Evolutionary conservation across 495 filamentous ascomycete species (phyloP).

Genomic region (Neurospora sp.): DNA sequence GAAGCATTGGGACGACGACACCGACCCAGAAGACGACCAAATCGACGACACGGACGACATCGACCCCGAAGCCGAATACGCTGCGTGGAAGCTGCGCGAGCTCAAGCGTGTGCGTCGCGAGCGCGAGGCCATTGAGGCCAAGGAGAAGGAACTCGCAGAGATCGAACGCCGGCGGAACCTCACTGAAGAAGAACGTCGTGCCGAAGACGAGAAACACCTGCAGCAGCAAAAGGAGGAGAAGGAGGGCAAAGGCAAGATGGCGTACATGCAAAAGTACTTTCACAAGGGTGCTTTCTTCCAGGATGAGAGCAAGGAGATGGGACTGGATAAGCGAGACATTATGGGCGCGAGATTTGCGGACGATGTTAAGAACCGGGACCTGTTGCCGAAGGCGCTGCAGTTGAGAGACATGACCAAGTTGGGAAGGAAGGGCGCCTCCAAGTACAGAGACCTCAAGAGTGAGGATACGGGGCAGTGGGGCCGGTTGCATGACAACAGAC

Average conservation of each 20-base stretch:
- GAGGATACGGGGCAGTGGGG: conserved; percentile 93
- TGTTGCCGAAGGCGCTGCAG: conserved; percentile 88
- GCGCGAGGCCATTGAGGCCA: conserved; percentile 69
- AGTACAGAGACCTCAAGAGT: conserved; percentile 74
- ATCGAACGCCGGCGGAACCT: conserved; percentile 81
- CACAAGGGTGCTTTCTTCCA: conserved; percentile 96
- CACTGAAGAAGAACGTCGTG: conserved; percentile 74
- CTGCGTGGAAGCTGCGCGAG: conserved; percentile 91
- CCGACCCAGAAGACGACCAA: conserved; percentile 59
- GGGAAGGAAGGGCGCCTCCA: conserved; percentile 84
- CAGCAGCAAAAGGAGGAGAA: conserved; percentile 78
- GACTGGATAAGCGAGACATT: conserved; percentile 64
- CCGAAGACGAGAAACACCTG: conserved; percentile 74
- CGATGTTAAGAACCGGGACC: conserved; percentile 65
- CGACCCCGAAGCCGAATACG: conserved; percentile 81
- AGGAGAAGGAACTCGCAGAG: conserved; percentile 82
- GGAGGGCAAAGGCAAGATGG: conserved; percentile 72
- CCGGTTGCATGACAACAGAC: conserved; percentile 43
- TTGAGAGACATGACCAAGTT: conserved; percentile 88
- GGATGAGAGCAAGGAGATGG: conserved; percentile 63
- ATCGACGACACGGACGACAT: conserved; percentile 80
- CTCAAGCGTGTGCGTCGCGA: conserved; percentile 78
- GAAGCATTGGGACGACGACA: conserved; percentile 80
- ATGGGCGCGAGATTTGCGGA: conserved; percentile 75
- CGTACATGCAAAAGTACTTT: conserved; percentile 91